Conservation (phyloP, 2,329 filamentous ascomycete genomes). For the Neopestalotiopsis sp. region DNA sequence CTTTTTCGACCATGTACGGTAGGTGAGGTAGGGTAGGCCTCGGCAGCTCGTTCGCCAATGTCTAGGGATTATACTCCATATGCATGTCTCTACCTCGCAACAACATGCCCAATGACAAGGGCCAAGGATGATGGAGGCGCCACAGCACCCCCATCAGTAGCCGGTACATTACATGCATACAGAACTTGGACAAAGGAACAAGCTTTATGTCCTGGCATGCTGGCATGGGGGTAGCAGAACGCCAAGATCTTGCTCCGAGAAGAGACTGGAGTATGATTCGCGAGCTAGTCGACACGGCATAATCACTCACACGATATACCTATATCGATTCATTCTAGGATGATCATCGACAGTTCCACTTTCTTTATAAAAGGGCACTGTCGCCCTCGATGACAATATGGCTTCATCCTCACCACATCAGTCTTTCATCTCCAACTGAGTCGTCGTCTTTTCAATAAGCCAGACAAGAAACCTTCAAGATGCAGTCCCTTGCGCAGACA, state of each 20-base stretch:
- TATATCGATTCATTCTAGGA: neutral
- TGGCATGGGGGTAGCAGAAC: neutral
- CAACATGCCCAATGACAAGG: slow-evolving; percentile 11
- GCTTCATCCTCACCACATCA: neutral
- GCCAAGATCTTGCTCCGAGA: neutral
- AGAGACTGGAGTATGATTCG: neutral
- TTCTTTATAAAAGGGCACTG: slow-evolving; percentile 4
- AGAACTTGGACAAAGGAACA: neutral
- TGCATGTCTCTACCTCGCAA: neutral
- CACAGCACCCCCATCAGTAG: neutral
- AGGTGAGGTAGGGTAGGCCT: neutral
- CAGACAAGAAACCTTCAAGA: slow-evolving; percentile 18
- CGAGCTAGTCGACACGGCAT: neutral
- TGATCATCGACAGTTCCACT: neutral
- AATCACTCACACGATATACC: neutral
- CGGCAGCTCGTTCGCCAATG: neutral
- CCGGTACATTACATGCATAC: neutral
- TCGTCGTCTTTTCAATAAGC: neutral
- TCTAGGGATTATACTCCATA: neutral
- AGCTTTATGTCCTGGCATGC: neutral
- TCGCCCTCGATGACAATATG: neutral
- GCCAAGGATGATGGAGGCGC: neutral
- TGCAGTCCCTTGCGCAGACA: slow-evolving; percentile 24
- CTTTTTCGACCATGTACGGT: neutral
- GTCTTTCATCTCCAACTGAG: slow-evolving; percentile 6